Conservation (phyloP, 2,329 filamentous ascomycete species). For the Penicillium sp. region DNA sequence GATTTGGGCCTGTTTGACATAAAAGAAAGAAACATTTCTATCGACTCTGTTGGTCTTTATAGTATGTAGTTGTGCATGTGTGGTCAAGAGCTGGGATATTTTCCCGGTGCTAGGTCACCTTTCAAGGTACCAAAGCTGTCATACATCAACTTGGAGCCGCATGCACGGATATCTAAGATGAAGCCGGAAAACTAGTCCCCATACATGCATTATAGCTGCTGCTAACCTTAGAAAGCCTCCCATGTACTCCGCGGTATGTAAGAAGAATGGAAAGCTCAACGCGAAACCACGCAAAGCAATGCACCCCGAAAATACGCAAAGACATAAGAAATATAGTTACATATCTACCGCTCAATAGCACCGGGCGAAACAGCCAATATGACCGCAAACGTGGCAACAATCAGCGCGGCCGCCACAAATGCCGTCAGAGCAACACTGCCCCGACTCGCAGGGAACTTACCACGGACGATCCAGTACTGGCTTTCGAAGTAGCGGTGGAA, state of each 20-base stretch:
- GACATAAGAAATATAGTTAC: background rate
- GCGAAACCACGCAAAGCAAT: background rate
- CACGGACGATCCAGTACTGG: slow-evolving; percentile 63
- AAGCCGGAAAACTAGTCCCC: too few relatives aligned
- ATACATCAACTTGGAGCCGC: too few relatives aligned
- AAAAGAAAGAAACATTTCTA: slow-evolving; percentile 17
- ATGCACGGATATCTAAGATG: too few relatives aligned
- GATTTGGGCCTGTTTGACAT: slow-evolving; percentile 18
- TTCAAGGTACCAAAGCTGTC: too few relatives aligned
- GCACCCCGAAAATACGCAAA: background rate
- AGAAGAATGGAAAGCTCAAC: background rate
- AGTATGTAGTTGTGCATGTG: background rate
- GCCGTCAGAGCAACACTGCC: slow-evolving; percentile 59
- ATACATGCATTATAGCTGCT: too few relatives aligned
- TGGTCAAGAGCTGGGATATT: too few relatives aligned
- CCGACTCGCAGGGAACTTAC: slow-evolving; percentile 61
- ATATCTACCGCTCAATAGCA: slow-evolving; percentile 27
- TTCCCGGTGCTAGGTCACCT: too few relatives aligned
- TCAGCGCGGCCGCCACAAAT: slow-evolving; percentile 52
- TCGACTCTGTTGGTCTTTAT: background rate
- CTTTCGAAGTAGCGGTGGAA: slow-evolving; percentile 64
- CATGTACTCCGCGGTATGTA: background rate
- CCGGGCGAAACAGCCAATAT: slow-evolving; percentile 53
- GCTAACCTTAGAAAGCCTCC: too few relatives aligned
- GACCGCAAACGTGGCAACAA: slow-evolving; percentile 56